Conservation (phyloP, 2,329 filamentous ascomycete species). For the Talaromyces piceae region DNA sequence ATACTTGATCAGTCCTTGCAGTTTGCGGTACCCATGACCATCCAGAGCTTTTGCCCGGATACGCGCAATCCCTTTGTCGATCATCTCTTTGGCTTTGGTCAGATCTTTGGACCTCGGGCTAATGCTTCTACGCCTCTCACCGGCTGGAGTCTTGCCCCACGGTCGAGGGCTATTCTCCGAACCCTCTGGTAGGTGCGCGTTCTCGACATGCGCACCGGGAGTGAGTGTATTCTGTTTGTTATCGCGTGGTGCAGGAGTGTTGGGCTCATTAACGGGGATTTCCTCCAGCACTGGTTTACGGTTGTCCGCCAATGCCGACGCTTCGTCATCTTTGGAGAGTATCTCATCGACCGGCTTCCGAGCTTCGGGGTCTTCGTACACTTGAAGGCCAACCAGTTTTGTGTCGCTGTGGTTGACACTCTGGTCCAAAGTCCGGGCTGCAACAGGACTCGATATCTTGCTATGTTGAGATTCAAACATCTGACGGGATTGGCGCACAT, state of each 20-base stretch:
- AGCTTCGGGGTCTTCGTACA: conserved; percentile 48
- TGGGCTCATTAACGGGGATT: conserved; percentile 32
- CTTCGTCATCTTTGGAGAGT: conserved; percentile 11
- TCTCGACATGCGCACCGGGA: neutral
- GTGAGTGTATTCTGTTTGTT: conserved; percentile 17
- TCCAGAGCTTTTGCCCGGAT: conserved; percentile 32
- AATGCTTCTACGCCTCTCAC: conserved; percentile 24
- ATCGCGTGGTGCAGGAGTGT: conserved; percentile 15
- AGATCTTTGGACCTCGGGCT: conserved; percentile 34
- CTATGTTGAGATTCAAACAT: conserved; percentile 8
- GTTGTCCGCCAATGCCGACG: conserved; percentile 1
- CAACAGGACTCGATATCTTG: conserved; percentile 7
- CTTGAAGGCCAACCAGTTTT: conserved; percentile 26
- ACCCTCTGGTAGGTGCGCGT: neutral
- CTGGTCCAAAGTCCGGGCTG: conserved; percentile 8
- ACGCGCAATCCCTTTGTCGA: conserved; percentile 30
- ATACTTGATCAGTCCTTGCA: conserved; percentile 34
- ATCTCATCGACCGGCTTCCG: conserved; percentile 13
- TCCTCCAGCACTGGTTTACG: conserved; percentile 27
- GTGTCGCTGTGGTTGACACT: conserved; percentile 1
- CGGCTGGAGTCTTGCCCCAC: conserved; percentile 26
- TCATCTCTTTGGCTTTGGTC: conserved; percentile 29
- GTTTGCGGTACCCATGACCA: conserved; percentile 35
- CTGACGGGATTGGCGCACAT: conserved; percentile 7
- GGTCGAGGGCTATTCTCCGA: conserved; percentile 17